phyloP scores from a whole-genome alignment of 768 basidiomycete species.

The Asterophora parasitica region DNA sequence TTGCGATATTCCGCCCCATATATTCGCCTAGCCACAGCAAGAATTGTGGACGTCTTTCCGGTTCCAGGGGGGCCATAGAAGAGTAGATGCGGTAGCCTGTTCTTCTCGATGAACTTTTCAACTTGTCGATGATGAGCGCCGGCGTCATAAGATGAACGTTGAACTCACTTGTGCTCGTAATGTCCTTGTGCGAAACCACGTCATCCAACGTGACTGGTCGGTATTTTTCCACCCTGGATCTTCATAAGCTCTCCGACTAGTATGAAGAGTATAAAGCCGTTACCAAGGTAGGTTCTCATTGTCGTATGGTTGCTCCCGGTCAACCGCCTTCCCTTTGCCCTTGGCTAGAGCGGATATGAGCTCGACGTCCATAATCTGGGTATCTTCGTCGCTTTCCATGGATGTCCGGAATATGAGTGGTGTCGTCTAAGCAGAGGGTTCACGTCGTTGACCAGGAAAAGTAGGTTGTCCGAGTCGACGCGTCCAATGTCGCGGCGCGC shows the following conservation, averaged over 20 bases:
- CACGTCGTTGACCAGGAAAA: not conserved
- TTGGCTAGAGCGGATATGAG: slow-evolving; percentile 38
- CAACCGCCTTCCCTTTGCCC: slow-evolving; percentile 66
- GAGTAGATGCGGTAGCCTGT: slow-evolving; percentile 87
- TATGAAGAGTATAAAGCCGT: slow-evolving; percentile 18
- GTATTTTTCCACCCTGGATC: slow-evolving; percentile 93
- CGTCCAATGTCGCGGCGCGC: slow-evolving; percentile 13
- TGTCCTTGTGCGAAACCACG: slow-evolving; percentile 95
- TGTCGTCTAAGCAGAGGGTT: not conserved
- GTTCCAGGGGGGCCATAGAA: slow-evolving; percentile 99
- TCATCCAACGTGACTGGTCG: slow-evolving; percentile 87
- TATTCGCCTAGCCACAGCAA: slow-evolving; percentile 92
- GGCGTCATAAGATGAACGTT: slow-evolving; percentile 1
- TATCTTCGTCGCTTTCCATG: slow-evolving; percentile 61
- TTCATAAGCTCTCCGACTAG: slow-evolving; percentile 9
- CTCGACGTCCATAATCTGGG: slow-evolving; percentile 46
- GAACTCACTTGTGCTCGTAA: slow-evolving; percentile 83
- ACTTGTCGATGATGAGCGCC: slow-evolving; percentile 44
- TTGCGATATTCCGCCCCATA: slow-evolving; percentile 85
- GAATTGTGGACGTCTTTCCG: slow-evolving; percentile 95
- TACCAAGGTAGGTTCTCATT: slow-evolving; percentile 85
- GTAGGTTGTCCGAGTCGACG: not conserved
- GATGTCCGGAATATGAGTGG: not conserved
- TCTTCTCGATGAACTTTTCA: slow-evolving; percentile 94
- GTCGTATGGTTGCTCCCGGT: slow-evolving; percentile 35